Evolutionary conservation across 129 eudicot species (phyloP).

Genomic region (Helianthus tuberosus): DNA sequence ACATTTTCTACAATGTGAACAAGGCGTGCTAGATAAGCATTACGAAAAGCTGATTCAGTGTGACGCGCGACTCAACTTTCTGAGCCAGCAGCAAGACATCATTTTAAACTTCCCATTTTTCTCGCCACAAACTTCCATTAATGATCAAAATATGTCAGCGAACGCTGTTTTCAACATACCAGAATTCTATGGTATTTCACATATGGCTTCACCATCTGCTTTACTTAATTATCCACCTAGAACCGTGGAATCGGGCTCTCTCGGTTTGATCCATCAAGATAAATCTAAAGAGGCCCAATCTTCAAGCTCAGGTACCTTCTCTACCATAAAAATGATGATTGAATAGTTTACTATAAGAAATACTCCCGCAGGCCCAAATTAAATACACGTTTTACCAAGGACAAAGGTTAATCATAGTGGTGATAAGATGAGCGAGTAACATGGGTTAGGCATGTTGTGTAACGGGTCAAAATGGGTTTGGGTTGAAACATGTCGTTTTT

Average conservation of each 20-base stretch:
- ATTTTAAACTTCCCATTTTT: constrained; percentile 61
- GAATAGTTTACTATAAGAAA: neutral
- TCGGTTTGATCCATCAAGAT: constrained; percentile 32
- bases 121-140: constrained; percentile 41
- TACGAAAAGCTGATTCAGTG: constrained; percentile 79
- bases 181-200: constrained; percentile 32
- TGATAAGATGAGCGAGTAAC: neutral
- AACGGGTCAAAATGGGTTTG: neutral
- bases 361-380: neutral
- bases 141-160: constrained; percentile 33
- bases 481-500: no score
- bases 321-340: constrained; percentile 10
- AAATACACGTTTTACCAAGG: neutral
- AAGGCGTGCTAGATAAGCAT: constrained; percentile 71
- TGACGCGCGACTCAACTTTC: constrained; percentile 60
- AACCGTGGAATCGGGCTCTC: constrained; percentile 28
- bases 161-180: constrained; percentile 33
- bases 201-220: constrained; percentile 43
- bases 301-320: constrained; percentile 36
- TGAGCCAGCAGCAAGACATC: constrained; percentile 65
- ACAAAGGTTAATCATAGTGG: constrained; percentile 3
- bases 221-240: constrained; percentile 22
- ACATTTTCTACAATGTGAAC: constrained; percentile 63
- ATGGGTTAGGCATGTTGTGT: neutral
- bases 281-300: constrained; percentile 26